A percentile compares a stretch with the other conserved stretches of the same genome.
These are phyloP conservation scores for Pseudocercospora cruenta DNA, from an alignment of 2,329 filamentous ascomycete species.

Conservation along the genomic window DNA sequence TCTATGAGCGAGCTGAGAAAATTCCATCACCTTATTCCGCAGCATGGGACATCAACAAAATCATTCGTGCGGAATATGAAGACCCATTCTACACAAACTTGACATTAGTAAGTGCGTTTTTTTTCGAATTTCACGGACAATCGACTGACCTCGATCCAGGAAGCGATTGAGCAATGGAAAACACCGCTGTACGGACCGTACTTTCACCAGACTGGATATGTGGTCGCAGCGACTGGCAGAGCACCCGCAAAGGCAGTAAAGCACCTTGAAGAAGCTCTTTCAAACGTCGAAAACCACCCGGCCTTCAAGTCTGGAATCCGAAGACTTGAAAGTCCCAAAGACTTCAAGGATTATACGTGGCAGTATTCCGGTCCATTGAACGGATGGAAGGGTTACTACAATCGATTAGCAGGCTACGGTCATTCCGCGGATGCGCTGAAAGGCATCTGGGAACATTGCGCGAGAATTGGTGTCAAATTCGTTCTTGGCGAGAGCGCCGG, in stretches of 20 bases:
- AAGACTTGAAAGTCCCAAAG: constrained; percentile 41
- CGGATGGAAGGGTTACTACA: constrained; percentile 63
- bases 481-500: constrained; percentile 47
- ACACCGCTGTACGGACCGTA: constrained; percentile 58
- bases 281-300: constrained; percentile 47
- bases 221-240: constrained; percentile 55
- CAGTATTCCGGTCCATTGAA: constrained; percentile 55
- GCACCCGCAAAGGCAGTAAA: constrained; percentile 54
- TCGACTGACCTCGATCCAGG: constrained; percentile 14
- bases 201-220: constrained; percentile 56
- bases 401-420: constrained; percentile 61
- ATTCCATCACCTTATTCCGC: constrained; percentile 57
- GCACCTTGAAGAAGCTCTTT: constrained; percentile 50
- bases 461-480: constrained; percentile 48
- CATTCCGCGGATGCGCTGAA: constrained; percentile 58
- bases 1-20: constrained; percentile 50
- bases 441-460: constrained; percentile 51
- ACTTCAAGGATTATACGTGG: constrained; percentile 51
- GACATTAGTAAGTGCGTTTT: constrained; percentile 52
- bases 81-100: constrained; percentile 74
- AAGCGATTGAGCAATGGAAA: constrained; percentile 59
- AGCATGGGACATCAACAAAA: constrained; percentile 39
- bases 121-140: no score
- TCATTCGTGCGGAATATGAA: constrained; percentile 74
- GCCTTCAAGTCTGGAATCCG: constrained; percentile 47